Conservation (phyloP, 2,329 filamentous ascomycete species). For the Pseudogymnoascus pannorum region DNA sequence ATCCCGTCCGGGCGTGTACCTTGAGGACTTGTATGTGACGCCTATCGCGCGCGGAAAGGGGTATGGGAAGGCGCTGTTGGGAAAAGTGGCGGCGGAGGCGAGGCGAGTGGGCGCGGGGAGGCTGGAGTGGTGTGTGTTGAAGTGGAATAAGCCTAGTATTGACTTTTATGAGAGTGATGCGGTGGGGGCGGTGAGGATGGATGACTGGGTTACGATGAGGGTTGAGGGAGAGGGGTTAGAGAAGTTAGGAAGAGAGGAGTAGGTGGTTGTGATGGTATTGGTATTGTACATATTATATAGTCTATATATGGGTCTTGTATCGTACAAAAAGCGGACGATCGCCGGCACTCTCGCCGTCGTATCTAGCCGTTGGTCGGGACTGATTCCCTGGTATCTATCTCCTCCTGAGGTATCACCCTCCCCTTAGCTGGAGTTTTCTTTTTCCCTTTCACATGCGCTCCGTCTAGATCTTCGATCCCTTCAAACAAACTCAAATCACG, state of each 20-base stretch:
- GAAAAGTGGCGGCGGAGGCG: slow-evolving; percentile 72
- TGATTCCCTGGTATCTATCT: not conserved
- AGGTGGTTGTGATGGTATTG: slow-evolving; percentile 30
- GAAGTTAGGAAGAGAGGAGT: slow-evolving; percentile 40
- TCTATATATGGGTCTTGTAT: not conserved
- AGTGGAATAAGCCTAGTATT: slow-evolving; percentile 89
- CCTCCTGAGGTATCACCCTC: not conserved
- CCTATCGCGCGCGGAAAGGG: slow-evolving; percentile 63
- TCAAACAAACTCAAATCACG: slow-evolving; percentile 42
- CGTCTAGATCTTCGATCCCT: slow-evolving; percentile 31
- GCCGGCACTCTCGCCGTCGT: not conserved
- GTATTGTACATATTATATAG: slow-evolving; percentile 6
- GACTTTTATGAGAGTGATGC: slow-evolving; percentile 67
- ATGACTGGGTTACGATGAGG: slow-evolving; percentile 68
- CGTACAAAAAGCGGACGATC: not conserved
- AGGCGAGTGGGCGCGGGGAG: slow-evolving; percentile 63
- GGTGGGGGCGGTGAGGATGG: slow-evolving; percentile 55
- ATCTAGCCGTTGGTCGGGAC: not conserved
- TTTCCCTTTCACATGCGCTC: not conserved
- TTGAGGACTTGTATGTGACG: slow-evolving; percentile 87
- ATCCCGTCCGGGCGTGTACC: slow-evolving; percentile 77
- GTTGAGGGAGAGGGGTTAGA: slow-evolving; percentile 60
- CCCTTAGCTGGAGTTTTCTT: not conserved
- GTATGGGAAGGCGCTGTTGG: slow-evolving; percentile 70
- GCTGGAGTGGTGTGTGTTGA: slow-evolving; percentile 85